phyloP scores from a whole-genome alignment of 805 yeast species.

The Ogataea saltuana region DNA sequence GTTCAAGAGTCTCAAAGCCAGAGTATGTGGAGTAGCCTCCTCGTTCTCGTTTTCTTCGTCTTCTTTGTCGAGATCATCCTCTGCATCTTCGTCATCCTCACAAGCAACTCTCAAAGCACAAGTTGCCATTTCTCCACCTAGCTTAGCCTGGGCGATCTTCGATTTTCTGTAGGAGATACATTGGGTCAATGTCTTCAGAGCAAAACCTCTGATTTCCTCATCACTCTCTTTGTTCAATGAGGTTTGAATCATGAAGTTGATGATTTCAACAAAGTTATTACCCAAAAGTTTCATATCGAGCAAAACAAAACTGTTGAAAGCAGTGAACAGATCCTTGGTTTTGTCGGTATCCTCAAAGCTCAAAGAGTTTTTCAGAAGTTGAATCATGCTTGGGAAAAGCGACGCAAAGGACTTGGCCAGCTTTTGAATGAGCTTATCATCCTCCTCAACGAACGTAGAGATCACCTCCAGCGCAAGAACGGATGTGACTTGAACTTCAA shows the following conservation, averaged over 20 bases:
- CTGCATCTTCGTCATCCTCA: conserved; percentile 78
- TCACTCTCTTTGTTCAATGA: conserved; percentile 66
- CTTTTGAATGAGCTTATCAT: conserved; percentile 44
- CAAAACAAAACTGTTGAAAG: conserved; percentile 75
- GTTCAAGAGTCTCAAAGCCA: conserved; percentile 79
- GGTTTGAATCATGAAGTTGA: conserved; percentile 74
- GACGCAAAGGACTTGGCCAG: conserved; percentile 52
- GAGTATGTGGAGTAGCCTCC: conserved; percentile 75
- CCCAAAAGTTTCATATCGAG: conserved; percentile 80
- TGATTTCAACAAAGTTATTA: conserved; percentile 64
- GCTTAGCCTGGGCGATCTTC: conserved; percentile 73
- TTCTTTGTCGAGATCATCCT: conserved; percentile 70
- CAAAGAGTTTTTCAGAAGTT: conserved; percentile 74
- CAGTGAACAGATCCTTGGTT: conserved; percentile 76
- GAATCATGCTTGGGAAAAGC: conserved; percentile 77
- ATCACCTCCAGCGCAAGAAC: conserved; percentile 77
- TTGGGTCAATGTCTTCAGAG: conserved; percentile 80
- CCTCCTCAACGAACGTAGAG: conserved; percentile 66
- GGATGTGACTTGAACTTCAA: conserved; percentile 78
- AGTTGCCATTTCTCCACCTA: conserved; percentile 78
- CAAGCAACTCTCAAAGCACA: conserved; percentile 76
- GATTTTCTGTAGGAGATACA: conserved; percentile 78
- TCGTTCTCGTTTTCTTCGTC: conserved; percentile 93
- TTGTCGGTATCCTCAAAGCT: conserved; percentile 68
- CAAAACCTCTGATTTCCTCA: conserved; percentile 79